These are phyloP conservation scores for Trichoderma asperellum DNA, from an alignment of 2,329 filamentous ascomycete species.

Conservation along the genomic window DNA sequence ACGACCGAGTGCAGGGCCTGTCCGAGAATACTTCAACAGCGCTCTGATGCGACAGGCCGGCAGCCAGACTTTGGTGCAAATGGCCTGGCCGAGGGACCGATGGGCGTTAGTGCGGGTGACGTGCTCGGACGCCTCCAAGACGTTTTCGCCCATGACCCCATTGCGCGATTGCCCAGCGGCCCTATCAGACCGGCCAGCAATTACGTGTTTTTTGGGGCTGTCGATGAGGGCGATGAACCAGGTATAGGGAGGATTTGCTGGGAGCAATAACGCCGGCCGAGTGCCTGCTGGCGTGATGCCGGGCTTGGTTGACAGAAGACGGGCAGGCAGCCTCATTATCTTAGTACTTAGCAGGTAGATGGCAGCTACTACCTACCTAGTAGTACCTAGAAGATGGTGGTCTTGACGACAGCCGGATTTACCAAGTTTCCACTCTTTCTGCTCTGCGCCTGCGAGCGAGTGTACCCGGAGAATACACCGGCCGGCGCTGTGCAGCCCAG, in stretches of 20 bases:
- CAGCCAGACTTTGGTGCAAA: not conserved
- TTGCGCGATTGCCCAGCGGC: constrained; percentile 28
- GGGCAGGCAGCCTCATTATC: too few relatives aligned
- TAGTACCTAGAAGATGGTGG: too few relatives aligned
- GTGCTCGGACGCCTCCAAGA: constrained; percentile 29
- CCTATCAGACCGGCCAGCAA: constrained; percentile 14
- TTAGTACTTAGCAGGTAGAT: too few relatives aligned
- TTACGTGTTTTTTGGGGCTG: constrained; percentile 16
- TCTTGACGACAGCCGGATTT: not conserved
- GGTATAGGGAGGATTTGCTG: not conserved
- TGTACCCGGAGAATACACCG: not conserved
- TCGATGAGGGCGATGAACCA: not conserved
- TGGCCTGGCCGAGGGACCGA: constrained; percentile 29
- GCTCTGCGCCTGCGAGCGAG: not conserved
- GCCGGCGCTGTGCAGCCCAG: not conserved
- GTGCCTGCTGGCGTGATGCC: constrained; percentile 4
- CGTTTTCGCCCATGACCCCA: constrained; percentile 24
- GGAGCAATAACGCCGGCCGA: not conserved
- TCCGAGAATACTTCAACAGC: not conserved
- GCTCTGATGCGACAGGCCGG: constrained; percentile 20
- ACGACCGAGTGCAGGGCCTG: not conserved
- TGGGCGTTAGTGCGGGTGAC: constrained; percentile 30
- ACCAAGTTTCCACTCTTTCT: not conserved
- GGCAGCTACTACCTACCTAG: too few relatives aligned
- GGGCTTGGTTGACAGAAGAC: not conserved